Evolutionary conservation across 306 rosid genomes (phyloP), one percentile per base, ranked within the genome.

Genomic region (Gillenia trifoliata): DNA sequence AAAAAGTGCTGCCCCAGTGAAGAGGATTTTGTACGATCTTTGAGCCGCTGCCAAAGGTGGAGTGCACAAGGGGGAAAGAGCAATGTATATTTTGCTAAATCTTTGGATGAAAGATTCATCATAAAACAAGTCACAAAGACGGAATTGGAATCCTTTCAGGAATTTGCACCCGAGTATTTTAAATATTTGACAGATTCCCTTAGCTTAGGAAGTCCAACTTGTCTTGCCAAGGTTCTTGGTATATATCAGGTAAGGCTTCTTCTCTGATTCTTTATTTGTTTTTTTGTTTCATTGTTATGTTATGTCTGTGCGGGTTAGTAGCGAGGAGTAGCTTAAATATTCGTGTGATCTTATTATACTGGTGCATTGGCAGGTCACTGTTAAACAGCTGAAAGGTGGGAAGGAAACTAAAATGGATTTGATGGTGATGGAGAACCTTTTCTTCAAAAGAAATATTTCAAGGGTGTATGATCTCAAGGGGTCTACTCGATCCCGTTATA

Each of bases 31-130:
- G 75, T 95, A 60, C 86, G 98, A 57, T 95, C 99, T 56, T 78
- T 95, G 87, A 90, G 97, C 85, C 98, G 99, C 34, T 83, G 98
- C 74, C 85, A 26, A 85, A 81, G 88, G 81, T 95, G 99, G 99
- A 88, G 92, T 47, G 99, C 99, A 6, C 98, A 95, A 83, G 99
- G 99, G 64, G 99, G 99, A 62, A 95, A 92, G 86, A 95, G 99
- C 85, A 95, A 92, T 79, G 99, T 89, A 8, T 95, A 95, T 78
- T 92, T 95, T 71, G 99, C 99, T 65, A 95, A 89, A 86, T 90
- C 99, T 10, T 77, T 92, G 77, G 99, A 95, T 70, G 99, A 92
- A 64, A 85, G 99, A 73, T 92, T 95, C 83, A 92, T 95, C 36
- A 77, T 95, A 38, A 95, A 95, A 76, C 99, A 95, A 75, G 99